Evolutionary conservation across 352 stramenopile genomes (phyloP), one percentile per base, ranked within the genome.

Genomic region (Phytophthora tubulina): DNA sequence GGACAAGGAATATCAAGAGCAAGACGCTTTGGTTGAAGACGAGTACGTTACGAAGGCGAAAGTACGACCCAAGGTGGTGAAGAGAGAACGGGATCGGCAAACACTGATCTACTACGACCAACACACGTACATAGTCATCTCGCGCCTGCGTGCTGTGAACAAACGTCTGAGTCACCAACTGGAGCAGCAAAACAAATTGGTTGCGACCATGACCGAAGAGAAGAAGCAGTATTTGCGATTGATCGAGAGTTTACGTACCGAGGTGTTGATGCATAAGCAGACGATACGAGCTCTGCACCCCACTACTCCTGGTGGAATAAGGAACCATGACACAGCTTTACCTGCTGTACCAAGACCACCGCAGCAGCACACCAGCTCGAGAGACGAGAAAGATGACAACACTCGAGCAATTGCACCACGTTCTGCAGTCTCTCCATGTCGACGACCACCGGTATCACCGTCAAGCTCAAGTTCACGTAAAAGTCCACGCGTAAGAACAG

Each of bases 91-190:
- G 31, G 58, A 69, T 8, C 66, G 59, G 3, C 70, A 74, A 55
- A 80, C 35, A 2, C 59, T 54, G 32, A 67, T 68, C n/a, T 67
- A 73, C 21, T 92, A 91, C 45, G 85, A 91, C 17, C 80, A 86
- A 2, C 73, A 78, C 17, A 92, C 85, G 30, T 90, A 90, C 62
- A 72, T 60, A 14, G 75, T 90, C 27, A 78, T 90, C 11, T 80
- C 79, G 1, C 78, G 73, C 21, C 67, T 93, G 10, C 81, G 81
- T 1, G 63, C 74, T 21, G 50, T 78, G 6, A 93, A 90, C 65
- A 89, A 85, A 38, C 73, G 74, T 2, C 59, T 93, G 1, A 64
- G 61, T 3, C 53, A 65, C 6, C 73, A 90, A 52, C 42, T 93
- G 1, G 80, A 90, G 11, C 77, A 84, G 49, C 85, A 91, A 54